A percentile compares a stretch with the other conserved stretches of the same genome.
phyloP scores from a whole-genome alignment of 345 rosid species.

The Microcos paniculata region DNA sequence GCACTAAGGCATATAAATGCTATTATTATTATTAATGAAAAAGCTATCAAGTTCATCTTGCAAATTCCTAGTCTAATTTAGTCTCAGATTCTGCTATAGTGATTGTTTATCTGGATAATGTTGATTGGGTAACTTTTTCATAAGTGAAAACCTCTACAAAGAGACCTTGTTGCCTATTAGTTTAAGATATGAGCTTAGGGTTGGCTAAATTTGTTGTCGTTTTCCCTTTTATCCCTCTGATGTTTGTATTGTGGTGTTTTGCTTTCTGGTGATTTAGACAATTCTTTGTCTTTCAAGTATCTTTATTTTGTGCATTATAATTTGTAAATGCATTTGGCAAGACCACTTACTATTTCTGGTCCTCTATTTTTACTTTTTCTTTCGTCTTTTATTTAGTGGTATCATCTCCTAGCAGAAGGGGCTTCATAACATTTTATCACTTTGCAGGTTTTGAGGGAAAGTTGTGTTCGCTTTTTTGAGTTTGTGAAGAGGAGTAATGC shows the following conservation, averaged over 20 bases:
- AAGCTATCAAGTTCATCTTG: not conserved
- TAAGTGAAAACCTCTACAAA: not conserved
- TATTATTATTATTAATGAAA: not conserved
- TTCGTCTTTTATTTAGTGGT: not conserved
- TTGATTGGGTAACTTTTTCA: not conserved
- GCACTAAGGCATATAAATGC: not conserved
- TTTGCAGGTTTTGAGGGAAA: conserved; percentile 82
- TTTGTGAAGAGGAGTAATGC: conserved; percentile 95
- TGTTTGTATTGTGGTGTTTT: not conserved
- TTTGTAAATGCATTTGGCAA: not conserved
- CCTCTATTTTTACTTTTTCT: not conserved
- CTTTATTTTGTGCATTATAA: conserved; percentile 8
- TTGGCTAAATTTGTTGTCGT: not conserved
- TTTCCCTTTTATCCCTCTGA: not conserved
- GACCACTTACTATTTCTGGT: not conserved
- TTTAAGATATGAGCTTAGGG: not conserved
- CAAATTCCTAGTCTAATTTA: not conserved
- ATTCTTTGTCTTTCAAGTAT: not conserved
- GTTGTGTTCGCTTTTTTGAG: conserved; percentile 84
- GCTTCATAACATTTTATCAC: conserved; percentile 15
- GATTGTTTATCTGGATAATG: conserved; percentile 1
- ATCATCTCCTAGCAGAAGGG: conserved; percentile 5
- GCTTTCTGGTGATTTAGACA: not conserved
- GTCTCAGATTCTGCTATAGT: not conserved
- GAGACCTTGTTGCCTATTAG: not conserved